These are phyloP conservation scores for Dovyalis caffra DNA, from an alignment of 345 rosid genomes.

Conservation along the genomic window DNA sequence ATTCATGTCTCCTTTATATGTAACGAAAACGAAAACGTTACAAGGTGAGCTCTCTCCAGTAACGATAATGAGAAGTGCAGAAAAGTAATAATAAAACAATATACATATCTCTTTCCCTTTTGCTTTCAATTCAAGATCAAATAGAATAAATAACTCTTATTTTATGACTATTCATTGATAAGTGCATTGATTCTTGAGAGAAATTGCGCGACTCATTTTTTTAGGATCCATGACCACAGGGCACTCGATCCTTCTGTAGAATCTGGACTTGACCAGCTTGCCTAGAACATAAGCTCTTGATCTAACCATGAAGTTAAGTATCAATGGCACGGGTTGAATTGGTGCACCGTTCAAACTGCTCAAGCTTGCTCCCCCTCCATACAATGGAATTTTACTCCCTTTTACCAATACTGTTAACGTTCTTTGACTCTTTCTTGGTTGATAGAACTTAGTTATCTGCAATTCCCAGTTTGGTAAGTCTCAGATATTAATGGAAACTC, in stretches of 20 bases:
- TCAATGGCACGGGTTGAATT: conserved; percentile 45
- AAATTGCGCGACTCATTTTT: conserved; percentile 42
- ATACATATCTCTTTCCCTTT: background rate
- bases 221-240: conserved; percentile 48
- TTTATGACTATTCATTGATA: conserved; percentile 22
- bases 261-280: conserved; percentile 52
- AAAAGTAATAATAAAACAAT: too few relatives aligned
- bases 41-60: background rate
- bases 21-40: background rate
- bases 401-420: conserved; percentile 32
- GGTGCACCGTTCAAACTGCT: conserved; percentile 52
- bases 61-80: background rate
- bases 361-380: conserved; percentile 64
- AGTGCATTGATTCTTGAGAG: conserved; percentile 52
- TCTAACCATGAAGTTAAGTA: conserved; percentile 46
- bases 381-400: conserved; percentile 51
- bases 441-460: conserved; percentile 57
- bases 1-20: background rate
- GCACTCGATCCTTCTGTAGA: conserved; percentile 52
- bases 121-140: background rate
- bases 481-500: background rate
- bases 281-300: conserved; percentile 68
- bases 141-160: background rate
- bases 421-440: conserved; percentile 64
- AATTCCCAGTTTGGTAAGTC: background rate